Percentiles rank a stretch among this genome's conserved stretches.
Conservation (phyloP, 371 early-diverging fungal genomes). For the Rhizopus delemar region DNA sequence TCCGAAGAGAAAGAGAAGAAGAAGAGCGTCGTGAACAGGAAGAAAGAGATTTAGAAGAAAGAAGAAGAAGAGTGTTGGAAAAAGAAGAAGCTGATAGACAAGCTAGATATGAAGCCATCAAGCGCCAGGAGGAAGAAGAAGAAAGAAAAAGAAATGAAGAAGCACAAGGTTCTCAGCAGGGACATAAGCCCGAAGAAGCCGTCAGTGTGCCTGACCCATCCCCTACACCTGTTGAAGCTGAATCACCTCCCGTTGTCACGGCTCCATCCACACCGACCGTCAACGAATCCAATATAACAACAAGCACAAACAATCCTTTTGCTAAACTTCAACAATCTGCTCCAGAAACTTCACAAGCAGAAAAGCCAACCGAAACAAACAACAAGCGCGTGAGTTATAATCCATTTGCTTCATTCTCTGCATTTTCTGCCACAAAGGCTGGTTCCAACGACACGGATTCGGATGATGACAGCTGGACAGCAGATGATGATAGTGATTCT, state of each 20-base stretch:
- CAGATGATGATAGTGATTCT: constrained; percentile 37
- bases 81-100: constrained; percentile 39
- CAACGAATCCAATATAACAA: constrained; percentile 11
- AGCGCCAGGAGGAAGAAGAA: constrained; percentile 37
- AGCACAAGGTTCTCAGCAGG: constrained; percentile 10
- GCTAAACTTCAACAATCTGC: constrained; percentile 38
- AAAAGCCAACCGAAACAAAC: constrained; percentile 27
- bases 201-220: constrained; percentile 1
- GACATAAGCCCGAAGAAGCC: constrained; percentile 21
- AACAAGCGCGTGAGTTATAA: constrained; percentile 55
- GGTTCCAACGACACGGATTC: constrained; percentile 30
- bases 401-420: constrained; percentile 54
- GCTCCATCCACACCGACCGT: constrained; percentile 11
- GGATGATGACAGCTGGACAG: constrained; percentile 47
- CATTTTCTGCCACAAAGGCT: constrained; percentile 46
- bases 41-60: constrained; percentile 31
- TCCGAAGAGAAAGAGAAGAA: constrained; percentile 11
- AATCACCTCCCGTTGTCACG: constrained; percentile 1
- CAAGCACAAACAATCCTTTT: constrained; percentile 52
- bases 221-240: neutral
- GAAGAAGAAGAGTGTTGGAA: constrained; percentile 29
- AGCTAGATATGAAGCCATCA: constrained; percentile 40
- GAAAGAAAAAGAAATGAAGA: constrained; percentile 20
- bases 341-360: constrained; percentile 20
- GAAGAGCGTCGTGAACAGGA: constrained; percentile 29